Percentiles rank a stretch among this genome's conserved stretches.
Conservation (phyloP, 1,139 yeast genomes). For the Diutina neorugosa region DNA sequence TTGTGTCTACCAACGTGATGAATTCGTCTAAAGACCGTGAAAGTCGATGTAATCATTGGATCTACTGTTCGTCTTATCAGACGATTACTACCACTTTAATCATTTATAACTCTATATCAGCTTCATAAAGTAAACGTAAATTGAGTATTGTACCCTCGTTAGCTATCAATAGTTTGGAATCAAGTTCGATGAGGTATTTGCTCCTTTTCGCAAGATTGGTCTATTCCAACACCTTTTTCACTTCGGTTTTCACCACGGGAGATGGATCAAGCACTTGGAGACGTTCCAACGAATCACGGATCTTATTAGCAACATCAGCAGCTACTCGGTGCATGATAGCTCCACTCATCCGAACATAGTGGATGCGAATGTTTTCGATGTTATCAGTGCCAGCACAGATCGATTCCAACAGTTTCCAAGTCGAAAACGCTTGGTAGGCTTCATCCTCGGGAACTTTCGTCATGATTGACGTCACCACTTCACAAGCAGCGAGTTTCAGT, state of each 20-base stretch:
- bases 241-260: constrained; percentile 5
- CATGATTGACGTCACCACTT: constrained; percentile 9
- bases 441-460: neutral
- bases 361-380: constrained; percentile 8
- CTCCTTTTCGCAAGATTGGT: no score
- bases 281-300: neutral
- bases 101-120: no score
- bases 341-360: constrained; percentile 6
- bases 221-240: constrained; percentile 3
- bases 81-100: no score
- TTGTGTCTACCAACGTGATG: constrained; percentile 21
- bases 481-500: constrained; percentile 34
- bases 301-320: neutral
- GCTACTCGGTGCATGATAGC: constrained; percentile 4
- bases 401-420: constrained; percentile 3
- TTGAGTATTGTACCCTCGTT: no score
- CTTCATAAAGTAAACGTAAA: no score
- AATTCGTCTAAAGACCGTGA: neutral
- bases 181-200: no score
- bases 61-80: no score
- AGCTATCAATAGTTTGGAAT: no score
- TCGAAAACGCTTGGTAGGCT: neutral
- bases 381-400: neutral
- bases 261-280: constrained; percentile 1
- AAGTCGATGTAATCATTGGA: no score